Conservation (phyloP, 805 yeast genomes). For the Nakazawaea pomicola region DNA sequence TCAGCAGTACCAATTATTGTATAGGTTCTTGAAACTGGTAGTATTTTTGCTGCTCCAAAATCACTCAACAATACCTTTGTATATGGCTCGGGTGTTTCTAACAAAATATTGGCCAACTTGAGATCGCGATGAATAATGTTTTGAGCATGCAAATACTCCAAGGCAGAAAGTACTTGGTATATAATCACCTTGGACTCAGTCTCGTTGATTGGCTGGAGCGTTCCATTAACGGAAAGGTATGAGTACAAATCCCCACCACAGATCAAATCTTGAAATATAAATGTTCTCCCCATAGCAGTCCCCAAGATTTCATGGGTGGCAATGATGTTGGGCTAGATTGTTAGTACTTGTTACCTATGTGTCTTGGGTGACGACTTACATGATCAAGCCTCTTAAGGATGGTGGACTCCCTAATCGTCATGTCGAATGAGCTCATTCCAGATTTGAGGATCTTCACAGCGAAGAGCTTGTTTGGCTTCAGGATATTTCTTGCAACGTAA, state of each 20-base stretch:
- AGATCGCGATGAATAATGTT: constrained; percentile 64
- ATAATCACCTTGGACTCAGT: constrained; percentile 48
- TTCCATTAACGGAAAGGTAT: constrained; percentile 39
- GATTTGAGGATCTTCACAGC: constrained; percentile 44
- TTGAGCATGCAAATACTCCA: constrained; percentile 46
- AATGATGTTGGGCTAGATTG: constrained; percentile 40
- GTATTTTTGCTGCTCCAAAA: constrained; percentile 47
- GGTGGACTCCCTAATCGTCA: constrained; percentile 31
- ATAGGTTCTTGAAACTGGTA: constrained; percentile 1
- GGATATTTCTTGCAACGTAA: constrained; percentile 26
- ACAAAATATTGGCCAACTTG: constrained; percentile 59
- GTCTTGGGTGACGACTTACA: constrained; percentile 21
- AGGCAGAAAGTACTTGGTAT: constrained; percentile 52
- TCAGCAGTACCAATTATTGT: constrained; percentile 48
- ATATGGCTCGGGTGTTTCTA: constrained; percentile 47
- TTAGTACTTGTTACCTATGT: constrained; percentile 1
- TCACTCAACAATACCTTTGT: constrained; percentile 59
- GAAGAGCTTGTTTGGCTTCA: constrained; percentile 25
- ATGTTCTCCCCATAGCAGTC: constrained; percentile 25
- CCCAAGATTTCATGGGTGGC: constrained; percentile 32
- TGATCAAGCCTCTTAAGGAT: constrained; percentile 35
- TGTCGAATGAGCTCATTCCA: constrained; percentile 16
- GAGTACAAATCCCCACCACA: constrained; percentile 60
- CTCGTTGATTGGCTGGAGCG: constrained; percentile 41
- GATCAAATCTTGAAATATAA: constrained; percentile 43